phyloP scores from a whole-genome alignment of 768 basidiomycete species.

The Chalciporus chontae region DNA sequence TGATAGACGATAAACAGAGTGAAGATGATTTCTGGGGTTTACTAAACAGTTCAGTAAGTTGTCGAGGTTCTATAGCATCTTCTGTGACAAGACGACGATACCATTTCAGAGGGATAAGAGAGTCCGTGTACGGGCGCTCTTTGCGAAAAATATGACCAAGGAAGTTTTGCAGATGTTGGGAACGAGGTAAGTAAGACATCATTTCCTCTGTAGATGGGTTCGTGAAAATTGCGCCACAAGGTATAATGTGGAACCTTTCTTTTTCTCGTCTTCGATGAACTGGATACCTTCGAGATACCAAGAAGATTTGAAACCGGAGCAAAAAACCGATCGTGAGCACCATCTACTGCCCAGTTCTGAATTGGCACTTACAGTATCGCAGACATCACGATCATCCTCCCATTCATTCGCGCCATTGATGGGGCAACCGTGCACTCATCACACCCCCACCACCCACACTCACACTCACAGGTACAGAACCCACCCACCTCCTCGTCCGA shows the following conservation, averaged over 20 bases:
- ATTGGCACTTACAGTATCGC: not conserved
- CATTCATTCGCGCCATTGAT: slow-evolving; percentile 44
- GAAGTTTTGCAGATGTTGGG: slow-evolving; percentile 56
- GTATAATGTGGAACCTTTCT: slow-evolving; percentile 60
- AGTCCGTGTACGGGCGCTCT: slow-evolving; percentile 46
- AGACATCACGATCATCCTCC: slow-evolving; percentile 57
- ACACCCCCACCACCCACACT: not conserved
- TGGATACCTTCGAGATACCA: slow-evolving; percentile 69
- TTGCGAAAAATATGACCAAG: slow-evolving; percentile 48
- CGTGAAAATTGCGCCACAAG: slow-evolving; percentile 19
- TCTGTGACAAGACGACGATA: not conserved
- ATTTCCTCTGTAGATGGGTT: not conserved
- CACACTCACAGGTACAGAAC: not conserved
- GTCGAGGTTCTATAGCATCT: not conserved
- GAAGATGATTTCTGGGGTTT: slow-evolving; percentile 34
- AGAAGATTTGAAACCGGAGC: slow-evolving; percentile 37
- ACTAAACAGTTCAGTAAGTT: slow-evolving; percentile 34
- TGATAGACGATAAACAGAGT: slow-evolving; percentile 9
- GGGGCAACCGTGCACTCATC: not conserved
- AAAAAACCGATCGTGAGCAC: slow-evolving; percentile 53
- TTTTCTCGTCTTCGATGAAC: slow-evolving; percentile 58
- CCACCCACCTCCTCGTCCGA: not conserved
- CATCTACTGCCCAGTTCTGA: slow-evolving; percentile 24
- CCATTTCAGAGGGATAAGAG: slow-evolving; percentile 27
- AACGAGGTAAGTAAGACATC: slow-evolving; percentile 37